A percentile compares a stretch with the other conserved stretches of the same genome.
These are phyloP conservation scores for Hibiscus tridactylites DNA, from an alignment of 345 rosid genomes.

Conservation along the genomic window DNA sequence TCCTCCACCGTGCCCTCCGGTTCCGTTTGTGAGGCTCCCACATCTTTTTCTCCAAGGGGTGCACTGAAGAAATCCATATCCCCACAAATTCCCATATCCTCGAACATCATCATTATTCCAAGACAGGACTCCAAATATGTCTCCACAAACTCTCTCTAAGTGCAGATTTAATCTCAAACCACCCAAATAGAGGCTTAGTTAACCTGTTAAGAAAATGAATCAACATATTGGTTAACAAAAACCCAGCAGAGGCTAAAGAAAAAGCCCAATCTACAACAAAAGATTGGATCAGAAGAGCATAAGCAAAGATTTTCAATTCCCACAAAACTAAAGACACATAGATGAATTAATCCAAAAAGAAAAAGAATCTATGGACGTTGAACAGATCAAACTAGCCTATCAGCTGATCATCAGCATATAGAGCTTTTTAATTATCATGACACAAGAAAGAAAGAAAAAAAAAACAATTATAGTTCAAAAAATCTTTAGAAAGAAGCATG, in stretches of 20 bases:
- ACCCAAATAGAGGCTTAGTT: background rate
- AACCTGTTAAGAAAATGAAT: background rate
- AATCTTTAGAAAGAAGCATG: background rate
- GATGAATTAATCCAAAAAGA: background rate
- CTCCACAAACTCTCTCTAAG: background rate
- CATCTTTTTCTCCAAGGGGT: slow-evolving; percentile 36
- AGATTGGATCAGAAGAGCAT: background rate
- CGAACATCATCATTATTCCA: slow-evolving; percentile 46
- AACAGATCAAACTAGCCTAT: slow-evolving; percentile 1
- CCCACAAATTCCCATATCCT: slow-evolving; percentile 74
- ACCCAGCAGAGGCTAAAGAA: background rate
- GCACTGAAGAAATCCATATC: slow-evolving; percentile 63
- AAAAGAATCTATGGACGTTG: background rate
- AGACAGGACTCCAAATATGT: background rate
- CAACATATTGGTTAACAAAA: background rate
- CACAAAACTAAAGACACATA: background rate
- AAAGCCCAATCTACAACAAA: background rate
- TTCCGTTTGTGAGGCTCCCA: slow-evolving; percentile 38
- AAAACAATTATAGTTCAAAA: background rate
- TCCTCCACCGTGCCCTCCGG: slow-evolving; percentile 42
- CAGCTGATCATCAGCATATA: background rate
- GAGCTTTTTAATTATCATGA: background rate
- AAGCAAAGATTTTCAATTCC: background rate
- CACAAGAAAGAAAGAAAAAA: background rate
- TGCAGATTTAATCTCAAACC: background rate